Evolutionary conservation across 2,329 filamentous ascomycete species (phyloP).

Genomic region (Phialophora tarda): DNA sequence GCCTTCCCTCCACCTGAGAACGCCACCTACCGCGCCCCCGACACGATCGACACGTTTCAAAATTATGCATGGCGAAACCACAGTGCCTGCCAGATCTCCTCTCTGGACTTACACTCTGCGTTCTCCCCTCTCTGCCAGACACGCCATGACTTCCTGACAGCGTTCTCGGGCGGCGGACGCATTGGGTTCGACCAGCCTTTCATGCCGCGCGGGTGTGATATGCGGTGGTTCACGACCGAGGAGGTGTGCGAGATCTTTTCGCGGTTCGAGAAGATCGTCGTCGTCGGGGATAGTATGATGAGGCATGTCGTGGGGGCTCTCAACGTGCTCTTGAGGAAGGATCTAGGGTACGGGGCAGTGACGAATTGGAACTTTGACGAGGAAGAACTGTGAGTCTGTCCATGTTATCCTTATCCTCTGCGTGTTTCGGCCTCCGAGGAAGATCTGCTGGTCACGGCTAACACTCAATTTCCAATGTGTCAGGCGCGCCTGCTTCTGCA

Average conservation of each 20-base stretch:
- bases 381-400: conserved; percentile 47
- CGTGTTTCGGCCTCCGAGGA: no score
- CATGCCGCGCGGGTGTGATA: conserved; percentile 54
- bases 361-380: conserved; percentile 58
- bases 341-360: conserved; percentile 57
- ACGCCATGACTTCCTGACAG: conserved; percentile 47
- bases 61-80: conserved; percentile 52
- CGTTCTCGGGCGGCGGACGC: conserved; percentile 53
- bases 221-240: conserved; percentile 55
- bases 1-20: conserved; percentile 41
- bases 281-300: conserved; percentile 58
- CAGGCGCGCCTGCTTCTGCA: conserved; percentile 56
- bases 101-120: conserved; percentile 51
- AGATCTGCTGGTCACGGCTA: neutral
- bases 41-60: conserved; percentile 48
- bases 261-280: conserved; percentile 54
- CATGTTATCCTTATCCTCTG: neutral
- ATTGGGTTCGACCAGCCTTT: conserved; percentile 55
- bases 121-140: conserved; percentile 48
- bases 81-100: conserved; percentile 52
- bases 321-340: conserved; percentile 54
- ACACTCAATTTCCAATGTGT: conserved; percentile 2
- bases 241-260: conserved; percentile 55
- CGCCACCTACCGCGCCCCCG: conserved; percentile 40
- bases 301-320: conserved; percentile 56